Evolutionary conservation across 148 eudicot genomes (phyloP).

Genomic region (Amaranthus cruentus): DNA sequence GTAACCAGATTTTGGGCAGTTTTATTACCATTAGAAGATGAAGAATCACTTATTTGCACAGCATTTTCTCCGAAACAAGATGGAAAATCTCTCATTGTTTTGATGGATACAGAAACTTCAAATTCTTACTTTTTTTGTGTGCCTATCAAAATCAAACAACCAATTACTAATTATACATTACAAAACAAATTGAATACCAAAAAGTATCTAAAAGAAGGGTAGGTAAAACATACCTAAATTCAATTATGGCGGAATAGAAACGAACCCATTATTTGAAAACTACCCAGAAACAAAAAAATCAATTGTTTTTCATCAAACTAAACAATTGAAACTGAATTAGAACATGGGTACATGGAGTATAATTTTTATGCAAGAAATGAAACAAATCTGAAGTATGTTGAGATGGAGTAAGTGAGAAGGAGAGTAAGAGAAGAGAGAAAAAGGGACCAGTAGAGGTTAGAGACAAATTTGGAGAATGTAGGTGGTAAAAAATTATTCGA

Average conservation of each 20-base stretch:
- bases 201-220: not conserved
- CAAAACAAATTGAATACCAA: not conserved
- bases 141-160: constrained; percentile 8
- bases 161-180: not conserved
- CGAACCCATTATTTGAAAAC: constrained; percentile 23
- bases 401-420: constrained; percentile 18
- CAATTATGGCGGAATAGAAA: constrained; percentile 9
- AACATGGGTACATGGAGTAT: not conserved
- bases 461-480: constrained; percentile 43
- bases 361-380: constrained; percentile 14
- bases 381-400: constrained; percentile 24
- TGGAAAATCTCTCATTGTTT: constrained; percentile 51
- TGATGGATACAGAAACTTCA: not conserved
- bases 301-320: constrained; percentile 1
- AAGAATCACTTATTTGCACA: constrained; percentile 58
- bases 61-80: constrained; percentile 66
- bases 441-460: constrained; percentile 21
- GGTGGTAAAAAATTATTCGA: constrained; percentile 17
- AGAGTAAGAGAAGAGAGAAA: not conserved
- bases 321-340: constrained; percentile 5
- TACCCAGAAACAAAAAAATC: not conserved
- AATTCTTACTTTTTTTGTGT: constrained; percentile 29
- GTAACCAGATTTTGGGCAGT: constrained; percentile 50
- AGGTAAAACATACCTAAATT: constrained; percentile 26
- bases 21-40: constrained; percentile 47